Evolutionary conservation across 768 basidiomycete species (phyloP).

Genomic region (Panaeolus cyanescens): DNA sequence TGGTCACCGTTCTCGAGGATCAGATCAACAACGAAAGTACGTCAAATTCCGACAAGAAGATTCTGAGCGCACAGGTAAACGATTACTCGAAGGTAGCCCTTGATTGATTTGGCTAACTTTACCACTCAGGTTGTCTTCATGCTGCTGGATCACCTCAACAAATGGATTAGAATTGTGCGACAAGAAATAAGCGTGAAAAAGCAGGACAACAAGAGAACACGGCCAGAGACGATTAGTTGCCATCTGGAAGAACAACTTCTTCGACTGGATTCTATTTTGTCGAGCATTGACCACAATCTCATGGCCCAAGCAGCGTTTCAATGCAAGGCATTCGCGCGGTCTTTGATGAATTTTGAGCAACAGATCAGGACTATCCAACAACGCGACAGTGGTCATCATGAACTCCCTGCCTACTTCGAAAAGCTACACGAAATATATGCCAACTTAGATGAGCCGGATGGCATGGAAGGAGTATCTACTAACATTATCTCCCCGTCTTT

Average conservation of each 20-base stretch:
- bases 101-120: not conserved
- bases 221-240: slow-evolving; percentile 34
- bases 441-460: slow-evolving; percentile 95
- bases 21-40: slow-evolving; percentile 68
- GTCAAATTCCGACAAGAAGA: slow-evolving; percentile 74
- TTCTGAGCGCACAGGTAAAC: slow-evolving; percentile 90
- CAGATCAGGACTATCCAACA: slow-evolving; percentile 62
- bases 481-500: slow-evolving; percentile 86
- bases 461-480: slow-evolving; percentile 97
- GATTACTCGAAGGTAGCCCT: not conserved
- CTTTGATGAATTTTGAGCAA: slow-evolving; percentile 93
- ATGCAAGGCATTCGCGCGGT: slow-evolving; percentile 92
- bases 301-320: slow-evolving; percentile 94
- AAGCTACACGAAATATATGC: slow-evolving; percentile 95
- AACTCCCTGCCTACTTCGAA: slow-evolving; percentile 79
- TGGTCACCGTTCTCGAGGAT: slow-evolving; percentile 82
- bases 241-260: slow-evolving; percentile 62
- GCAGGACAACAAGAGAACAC: slow-evolving; percentile 50
- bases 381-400: slow-evolving; percentile 38
- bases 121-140: slow-evolving; percentile 82
- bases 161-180: slow-evolving; percentile 79
- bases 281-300: slow-evolving; percentile 81
- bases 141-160: slow-evolving; percentile 92
- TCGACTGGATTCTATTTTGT: slow-evolving; percentile 78
- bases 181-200: slow-evolving; percentile 59